phyloP scores from a whole-genome alignment of 257 asterid genomes.

The Eustoma russellianum region DNA sequence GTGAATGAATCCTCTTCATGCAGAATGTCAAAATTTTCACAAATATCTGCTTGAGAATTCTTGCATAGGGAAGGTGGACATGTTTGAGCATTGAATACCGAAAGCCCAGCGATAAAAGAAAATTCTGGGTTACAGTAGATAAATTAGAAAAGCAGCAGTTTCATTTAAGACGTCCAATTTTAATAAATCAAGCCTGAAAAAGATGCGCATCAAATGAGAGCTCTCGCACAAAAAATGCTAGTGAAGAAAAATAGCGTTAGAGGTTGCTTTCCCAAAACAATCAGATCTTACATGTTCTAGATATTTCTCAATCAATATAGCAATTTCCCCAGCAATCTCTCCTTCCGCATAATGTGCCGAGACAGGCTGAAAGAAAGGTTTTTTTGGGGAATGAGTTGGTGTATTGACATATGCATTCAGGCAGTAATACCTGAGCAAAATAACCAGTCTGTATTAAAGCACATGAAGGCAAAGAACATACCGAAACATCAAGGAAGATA shows the following conservation, averaged over 20 bases:
- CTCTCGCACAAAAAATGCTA: neutral
- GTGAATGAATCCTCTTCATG: neutral
- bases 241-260: neutral
- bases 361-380: constrained; percentile 29
- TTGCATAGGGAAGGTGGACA: neutral
- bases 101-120: too few relatives aligned
- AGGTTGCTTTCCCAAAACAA: constrained; percentile 7
- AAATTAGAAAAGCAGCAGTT: neutral
- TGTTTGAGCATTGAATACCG: too few relatives aligned
- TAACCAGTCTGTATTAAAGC: constrained; percentile 2
- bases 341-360: constrained; percentile 51
- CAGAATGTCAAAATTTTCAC: neutral
- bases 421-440: too few relatives aligned
- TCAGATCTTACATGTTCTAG: constrained; percentile 54
- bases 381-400: neutral
- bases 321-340: constrained; percentile 49
- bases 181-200: neutral
- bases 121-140: neutral
- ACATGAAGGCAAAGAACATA: constrained; percentile 27
- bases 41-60: neutral
- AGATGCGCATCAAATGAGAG: neutral
- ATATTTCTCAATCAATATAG: constrained; percentile 46
- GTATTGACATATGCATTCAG: neutral
- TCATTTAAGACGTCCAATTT: too few relatives aligned
- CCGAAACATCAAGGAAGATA: constrained; percentile 69